Evolutionary conservation across 345 rosid species (phyloP).

Genomic region (Camelina laxa): DNA sequence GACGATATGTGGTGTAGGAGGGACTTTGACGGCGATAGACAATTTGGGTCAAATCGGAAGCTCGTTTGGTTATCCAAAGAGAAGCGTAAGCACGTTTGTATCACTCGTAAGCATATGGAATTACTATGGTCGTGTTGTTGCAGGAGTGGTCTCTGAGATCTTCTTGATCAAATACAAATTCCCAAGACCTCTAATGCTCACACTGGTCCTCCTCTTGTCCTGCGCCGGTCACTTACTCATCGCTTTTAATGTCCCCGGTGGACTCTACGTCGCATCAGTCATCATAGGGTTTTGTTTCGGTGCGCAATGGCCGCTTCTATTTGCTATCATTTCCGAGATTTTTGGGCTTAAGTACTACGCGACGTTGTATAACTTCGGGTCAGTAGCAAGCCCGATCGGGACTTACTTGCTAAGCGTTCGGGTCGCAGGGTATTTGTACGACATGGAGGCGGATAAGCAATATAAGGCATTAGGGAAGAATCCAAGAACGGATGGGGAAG

Average conservation of each 20-base stretch:
- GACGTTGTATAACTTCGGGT: conserved; percentile 53
- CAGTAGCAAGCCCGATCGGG: conserved; percentile 56
- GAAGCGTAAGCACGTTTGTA: conserved; percentile 51
- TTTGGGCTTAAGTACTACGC: conserved; percentile 64
- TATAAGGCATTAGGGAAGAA: conserved; percentile 32
- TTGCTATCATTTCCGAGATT: conserved; percentile 58
- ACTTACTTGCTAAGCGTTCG: conserved; percentile 52
- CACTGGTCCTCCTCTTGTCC: conserved; percentile 46
- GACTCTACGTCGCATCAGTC: conserved; percentile 55
- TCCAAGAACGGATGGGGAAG: conserved; percentile 33
- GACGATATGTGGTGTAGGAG: conserved; percentile 55
- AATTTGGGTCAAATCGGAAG: conserved; percentile 56
- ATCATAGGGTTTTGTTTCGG: conserved; percentile 62
- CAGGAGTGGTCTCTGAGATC: conserved; percentile 56
- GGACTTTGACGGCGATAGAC: conserved; percentile 53
- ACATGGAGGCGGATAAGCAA: conserved; percentile 53
- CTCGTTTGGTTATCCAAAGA: conserved; percentile 51
- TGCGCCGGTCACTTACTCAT: conserved; percentile 56
- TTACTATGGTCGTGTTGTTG: conserved; percentile 55
- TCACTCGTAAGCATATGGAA: conserved; percentile 67
- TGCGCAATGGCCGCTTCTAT: conserved; percentile 55
- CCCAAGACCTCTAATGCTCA: conserved; percentile 55
- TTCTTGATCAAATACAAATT: conserved; percentile 51
- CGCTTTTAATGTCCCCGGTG: conserved; percentile 55
- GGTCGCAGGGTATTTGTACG: conserved; percentile 59